Evolutionary conservation across 1,284 basidiomycete genomes (phyloP).

Genomic region (Cryptococcus sp.): DNA sequence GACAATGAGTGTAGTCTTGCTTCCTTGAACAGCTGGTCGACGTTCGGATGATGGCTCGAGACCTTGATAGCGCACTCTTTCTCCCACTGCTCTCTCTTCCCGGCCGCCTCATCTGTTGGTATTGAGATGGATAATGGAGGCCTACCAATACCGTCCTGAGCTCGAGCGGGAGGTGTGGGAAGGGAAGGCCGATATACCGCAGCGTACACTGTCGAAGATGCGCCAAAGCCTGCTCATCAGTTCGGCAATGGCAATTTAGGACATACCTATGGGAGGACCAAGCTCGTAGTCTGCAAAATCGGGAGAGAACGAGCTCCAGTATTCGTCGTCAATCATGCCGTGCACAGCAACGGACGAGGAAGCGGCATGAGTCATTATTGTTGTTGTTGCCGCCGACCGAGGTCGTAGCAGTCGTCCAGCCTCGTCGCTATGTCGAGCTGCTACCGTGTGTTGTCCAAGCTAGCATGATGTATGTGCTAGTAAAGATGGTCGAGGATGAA

Average conservation of each 20-base stretch:
- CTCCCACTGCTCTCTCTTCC: neutral
- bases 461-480: no score
- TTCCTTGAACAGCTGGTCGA: conserved; percentile 31
- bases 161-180: conserved; percentile 1
- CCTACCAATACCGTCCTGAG: neutral
- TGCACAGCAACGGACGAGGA: neutral
- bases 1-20: conserved; percentile 31
- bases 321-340: conserved; percentile 31
- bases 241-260: neutral
- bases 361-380: no score
- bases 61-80: conserved; percentile 38
- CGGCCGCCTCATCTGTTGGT: neutral
- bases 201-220: conserved; percentile 37
- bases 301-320: conserved; percentile 28
- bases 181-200: conserved; percentile 17
- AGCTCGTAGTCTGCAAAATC: conserved; percentile 34
- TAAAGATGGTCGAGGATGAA: no score
- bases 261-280: conserved; percentile 30
- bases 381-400: no score
- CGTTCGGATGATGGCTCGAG: conserved; percentile 29
- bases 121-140: no score
- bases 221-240: conserved; percentile 34
- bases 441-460: no score
- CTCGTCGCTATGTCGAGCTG: no score
- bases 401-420: no score